phyloP scores from a whole-genome alignment of 352 stramenopile genomes.

The Phytopythium litorale region DNA sequence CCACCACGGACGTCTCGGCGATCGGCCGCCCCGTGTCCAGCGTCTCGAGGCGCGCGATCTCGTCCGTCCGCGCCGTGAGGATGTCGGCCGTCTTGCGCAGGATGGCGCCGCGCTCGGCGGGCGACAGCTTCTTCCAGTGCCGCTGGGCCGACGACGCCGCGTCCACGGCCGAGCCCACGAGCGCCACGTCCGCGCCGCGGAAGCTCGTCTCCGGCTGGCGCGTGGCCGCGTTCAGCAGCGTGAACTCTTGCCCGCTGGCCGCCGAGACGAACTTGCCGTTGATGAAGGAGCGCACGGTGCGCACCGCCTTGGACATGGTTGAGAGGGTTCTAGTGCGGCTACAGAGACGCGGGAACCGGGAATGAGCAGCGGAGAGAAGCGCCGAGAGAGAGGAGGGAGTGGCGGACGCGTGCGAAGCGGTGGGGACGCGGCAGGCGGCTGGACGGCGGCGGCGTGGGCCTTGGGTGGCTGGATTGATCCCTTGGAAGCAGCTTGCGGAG shows the following conservation, averaged over 20 bases:
- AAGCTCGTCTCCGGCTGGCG: slow-evolving; percentile 50
- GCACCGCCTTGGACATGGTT: slow-evolving; percentile 15
- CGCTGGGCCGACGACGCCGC: slow-evolving; percentile 37
- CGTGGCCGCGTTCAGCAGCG: slow-evolving; percentile 59
- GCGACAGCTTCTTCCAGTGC: slow-evolving; percentile 61
- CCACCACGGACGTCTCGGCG: slow-evolving; percentile 64
- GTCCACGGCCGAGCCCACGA: slow-evolving; percentile 53
- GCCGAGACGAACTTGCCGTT: slow-evolving; percentile 52
- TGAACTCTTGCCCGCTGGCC: slow-evolving; percentile 23
- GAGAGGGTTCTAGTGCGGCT: neutral
- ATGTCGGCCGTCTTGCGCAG: slow-evolving; percentile 61
- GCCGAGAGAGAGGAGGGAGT: neutral
- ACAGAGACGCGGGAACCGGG: neutral
- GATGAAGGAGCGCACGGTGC: slow-evolving; percentile 65
- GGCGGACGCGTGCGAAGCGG: neutral
- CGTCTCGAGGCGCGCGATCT: slow-evolving; percentile 71
- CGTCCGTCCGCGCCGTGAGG: slow-evolving; percentile 49
- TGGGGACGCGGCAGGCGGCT: neutral
- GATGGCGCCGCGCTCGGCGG: slow-evolving; percentile 56
- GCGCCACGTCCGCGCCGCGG: slow-evolving; percentile 27
- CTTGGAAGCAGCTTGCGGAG: neutral
- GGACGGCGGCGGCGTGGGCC: neutral
- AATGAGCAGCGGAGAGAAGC: neutral
- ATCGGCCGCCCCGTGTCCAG: slow-evolving; percentile 76
- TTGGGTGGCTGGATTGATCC: neutral